A percentile compares a stretch with the other conserved stretches of the same genome.
phyloP scores from a whole-genome alignment of 345 rosid species.

The Nephelium lappaceum region DNA sequence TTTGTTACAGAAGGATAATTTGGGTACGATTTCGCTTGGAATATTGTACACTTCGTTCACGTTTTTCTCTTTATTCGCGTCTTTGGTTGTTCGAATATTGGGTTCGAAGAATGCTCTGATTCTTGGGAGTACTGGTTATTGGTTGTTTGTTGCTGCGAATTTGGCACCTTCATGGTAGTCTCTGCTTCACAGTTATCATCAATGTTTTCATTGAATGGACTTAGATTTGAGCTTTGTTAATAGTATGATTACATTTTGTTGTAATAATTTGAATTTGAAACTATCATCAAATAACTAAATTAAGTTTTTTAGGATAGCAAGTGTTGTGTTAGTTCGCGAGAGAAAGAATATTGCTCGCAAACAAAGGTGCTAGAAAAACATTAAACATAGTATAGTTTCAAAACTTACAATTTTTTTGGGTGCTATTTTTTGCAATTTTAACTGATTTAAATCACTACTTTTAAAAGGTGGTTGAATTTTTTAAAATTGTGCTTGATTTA shows the following conservation, averaged over 20 bases:
- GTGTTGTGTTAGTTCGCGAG: no score
- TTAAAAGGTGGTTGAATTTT: neutral
- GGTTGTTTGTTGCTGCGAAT: conserved; percentile 91
- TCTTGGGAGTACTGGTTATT: conserved; percentile 88
- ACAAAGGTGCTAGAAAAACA: no score
- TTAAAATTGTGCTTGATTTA: neutral
- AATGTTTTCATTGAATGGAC: neutral
- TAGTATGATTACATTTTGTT: neutral
- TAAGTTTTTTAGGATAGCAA: no score
- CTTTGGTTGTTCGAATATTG: conserved; percentile 74
- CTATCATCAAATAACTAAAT: no score
- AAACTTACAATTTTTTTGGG: no score
- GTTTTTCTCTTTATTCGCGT: conserved; percentile 78
- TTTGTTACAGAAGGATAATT: conserved; percentile 53
- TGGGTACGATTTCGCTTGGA: conserved; percentile 90
- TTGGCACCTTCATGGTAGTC: conserved; percentile 78
- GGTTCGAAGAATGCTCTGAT: conserved; percentile 84
- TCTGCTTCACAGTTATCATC: conserved; percentile 5
- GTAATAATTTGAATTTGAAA: neutral
- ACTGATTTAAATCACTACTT: neutral
- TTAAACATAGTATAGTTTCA: no score
- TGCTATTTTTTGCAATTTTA: no score
- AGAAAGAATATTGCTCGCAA: no score
- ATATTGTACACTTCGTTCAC: conserved; percentile 85
- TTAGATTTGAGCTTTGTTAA: neutral